Conservation (phyloP, 768 basidiomycete species). For the Trametopsis cervina region DNA sequence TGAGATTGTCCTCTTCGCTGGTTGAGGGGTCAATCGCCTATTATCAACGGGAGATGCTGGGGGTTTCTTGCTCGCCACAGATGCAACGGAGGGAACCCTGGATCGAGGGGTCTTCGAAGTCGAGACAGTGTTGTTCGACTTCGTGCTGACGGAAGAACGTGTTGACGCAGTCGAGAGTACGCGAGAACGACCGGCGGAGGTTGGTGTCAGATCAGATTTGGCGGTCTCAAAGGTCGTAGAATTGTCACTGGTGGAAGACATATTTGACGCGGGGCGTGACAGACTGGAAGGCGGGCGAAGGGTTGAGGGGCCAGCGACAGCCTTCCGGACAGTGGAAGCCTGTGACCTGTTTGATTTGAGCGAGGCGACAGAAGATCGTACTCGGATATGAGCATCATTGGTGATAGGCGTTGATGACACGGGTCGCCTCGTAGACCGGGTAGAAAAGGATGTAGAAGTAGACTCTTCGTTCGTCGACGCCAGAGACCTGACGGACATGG, state of each 20-base stretch:
- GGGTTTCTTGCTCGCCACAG: slow-evolving; percentile 14
- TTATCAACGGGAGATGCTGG: slow-evolving; percentile 15
- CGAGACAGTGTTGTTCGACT: slow-evolving; percentile 20
- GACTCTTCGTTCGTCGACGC: background rate
- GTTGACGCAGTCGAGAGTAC: slow-evolving; percentile 26
- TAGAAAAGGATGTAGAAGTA: background rate
- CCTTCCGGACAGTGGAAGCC: slow-evolving; percentile 32
- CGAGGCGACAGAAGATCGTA: slow-evolving; percentile 27
- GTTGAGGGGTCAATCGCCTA: slow-evolving; percentile 8
- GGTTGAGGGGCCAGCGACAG: slow-evolving; percentile 18
- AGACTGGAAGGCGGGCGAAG: slow-evolving; percentile 23
- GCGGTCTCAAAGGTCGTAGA: slow-evolving; percentile 42
- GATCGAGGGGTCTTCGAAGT: slow-evolving; percentile 17
- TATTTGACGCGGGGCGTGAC: slow-evolving; percentile 18
- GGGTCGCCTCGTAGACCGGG: background rate
- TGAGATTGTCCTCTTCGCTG: slow-evolving; percentile 20
- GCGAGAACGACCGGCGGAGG: slow-evolving; percentile 26
- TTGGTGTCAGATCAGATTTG: slow-evolving; percentile 28
- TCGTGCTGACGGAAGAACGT: slow-evolving; percentile 24
- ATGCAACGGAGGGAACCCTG: slow-evolving; percentile 19
- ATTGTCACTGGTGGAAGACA: slow-evolving; percentile 28
- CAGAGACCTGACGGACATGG: background rate
- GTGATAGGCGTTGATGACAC: slow-evolving; percentile 1
- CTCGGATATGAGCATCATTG: slow-evolving; percentile 8
- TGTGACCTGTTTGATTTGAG: slow-evolving; percentile 29